phyloP scores from a whole-genome alignment of 768 basidiomycete species.

The Filobasidium floriforme region DNA sequence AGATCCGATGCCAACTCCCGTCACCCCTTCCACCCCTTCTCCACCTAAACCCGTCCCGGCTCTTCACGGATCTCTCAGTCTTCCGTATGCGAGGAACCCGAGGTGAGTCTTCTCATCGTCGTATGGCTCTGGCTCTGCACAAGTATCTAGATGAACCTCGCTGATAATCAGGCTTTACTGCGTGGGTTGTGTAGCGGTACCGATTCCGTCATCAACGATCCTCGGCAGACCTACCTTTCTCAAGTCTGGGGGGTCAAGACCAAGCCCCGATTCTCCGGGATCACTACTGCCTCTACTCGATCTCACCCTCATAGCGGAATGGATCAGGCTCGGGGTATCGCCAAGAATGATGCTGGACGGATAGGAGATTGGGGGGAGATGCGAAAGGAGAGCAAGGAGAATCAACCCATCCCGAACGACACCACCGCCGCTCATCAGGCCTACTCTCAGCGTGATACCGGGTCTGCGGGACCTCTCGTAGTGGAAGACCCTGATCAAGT shows the following conservation, averaged over 20 bases:
- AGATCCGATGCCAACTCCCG: not conserved
- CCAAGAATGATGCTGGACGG: no score
- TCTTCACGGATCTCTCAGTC: not conserved
- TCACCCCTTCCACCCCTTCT: not conserved
- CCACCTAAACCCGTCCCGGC: slow-evolving; percentile 6
- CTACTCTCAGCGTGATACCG: no score
- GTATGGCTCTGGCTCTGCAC: not conserved
- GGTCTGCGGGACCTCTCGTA: no score
- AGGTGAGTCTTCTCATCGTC: not conserved
- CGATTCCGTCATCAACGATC: not conserved
- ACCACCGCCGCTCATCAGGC: no score
- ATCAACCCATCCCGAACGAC: no score
- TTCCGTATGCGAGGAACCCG: slow-evolving; percentile 2
- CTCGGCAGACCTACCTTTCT: not conserved
- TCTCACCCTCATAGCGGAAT: not conserved
- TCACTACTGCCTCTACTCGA: not conserved
- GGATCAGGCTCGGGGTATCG: not conserved
- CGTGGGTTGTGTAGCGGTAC: not conserved
- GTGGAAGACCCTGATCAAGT: no score
- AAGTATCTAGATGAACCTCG: not conserved
- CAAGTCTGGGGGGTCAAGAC: slow-evolving; percentile 2
- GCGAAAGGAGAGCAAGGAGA: no score
- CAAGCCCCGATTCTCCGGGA: not conserved
- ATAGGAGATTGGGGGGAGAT: no score
- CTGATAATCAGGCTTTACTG: not conserved